Evolutionary conservation across 2,329 filamentous ascomycete genomes (phyloP), one percentile per base, ranked within the genome.

Genomic region (Didymella glomerata): DNA sequence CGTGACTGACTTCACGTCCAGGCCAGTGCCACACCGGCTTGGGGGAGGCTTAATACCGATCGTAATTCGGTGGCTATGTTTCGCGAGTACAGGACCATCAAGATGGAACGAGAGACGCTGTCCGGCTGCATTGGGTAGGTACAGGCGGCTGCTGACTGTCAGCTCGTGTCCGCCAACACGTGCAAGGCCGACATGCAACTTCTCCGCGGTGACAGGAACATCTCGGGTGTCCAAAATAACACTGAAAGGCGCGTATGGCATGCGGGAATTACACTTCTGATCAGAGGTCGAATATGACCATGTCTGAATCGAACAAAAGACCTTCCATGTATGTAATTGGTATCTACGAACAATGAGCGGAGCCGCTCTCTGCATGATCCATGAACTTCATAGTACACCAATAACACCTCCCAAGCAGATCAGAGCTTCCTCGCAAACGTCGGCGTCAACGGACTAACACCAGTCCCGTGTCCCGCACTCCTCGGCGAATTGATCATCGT

Each of bases 401-500:
- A 18, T 6, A 25, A 45, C 20, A 41, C 32, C 11, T 27, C 20
- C 22, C 11, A 25, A 1, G 2, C 38, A 22, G 13, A 22, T 57
- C 34, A 58, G 8, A 27, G 20, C 22, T 51, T 50, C 22, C 45
- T 54, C 40, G 40, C 46, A 42, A 63, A 67, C 14, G 59, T 57
- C 38, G 48, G 55, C 3, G 65, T 65, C 44, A 70, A 48, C 32
- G 68, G 68, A 46, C 67, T 69, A 22, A 70, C 61, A 8, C 52
- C 63, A 7, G 54, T 62, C 13, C 62, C 64, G 24, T 59, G 36
- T 16, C 51, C 51, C 3, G n/a, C 25, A 44, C 50, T 51, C 22
- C 49, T 38, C 34, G 50, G 50, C 5, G 50, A 41, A 14, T 41
- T 59, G 9, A 49, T 59, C n/a, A 57, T 48, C 8, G 53, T 57